phyloP scores from a whole-genome alignment of 2,329 filamentous ascomycete genomes.

The Fusarium nisikadoi region DNA sequence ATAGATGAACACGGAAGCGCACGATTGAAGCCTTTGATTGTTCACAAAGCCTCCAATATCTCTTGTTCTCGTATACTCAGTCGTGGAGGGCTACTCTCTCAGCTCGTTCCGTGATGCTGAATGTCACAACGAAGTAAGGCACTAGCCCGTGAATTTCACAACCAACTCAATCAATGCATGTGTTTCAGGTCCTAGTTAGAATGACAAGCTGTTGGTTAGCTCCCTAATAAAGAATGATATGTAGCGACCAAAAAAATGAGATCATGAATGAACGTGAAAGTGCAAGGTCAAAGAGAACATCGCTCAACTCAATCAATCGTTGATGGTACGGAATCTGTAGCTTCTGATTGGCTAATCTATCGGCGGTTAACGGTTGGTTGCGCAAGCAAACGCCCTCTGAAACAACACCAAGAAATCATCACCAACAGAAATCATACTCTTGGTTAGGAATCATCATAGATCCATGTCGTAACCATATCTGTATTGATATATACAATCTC shows the following conservation, averaged over 20 bases:
- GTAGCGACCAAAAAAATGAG: neutral
- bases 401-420: neutral
- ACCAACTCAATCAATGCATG: neutral
- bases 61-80: neutral
- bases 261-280: neutral
- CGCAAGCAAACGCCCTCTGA: neutral
- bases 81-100: neutral
- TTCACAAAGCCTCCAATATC: accelerated
- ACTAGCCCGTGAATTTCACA: neutral
- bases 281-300: neutral
- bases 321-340: neutral
- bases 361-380: conserved; percentile 15
- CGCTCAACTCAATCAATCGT: neutral
- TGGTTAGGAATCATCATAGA: neutral
- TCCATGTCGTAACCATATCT: conserved; percentile 30
- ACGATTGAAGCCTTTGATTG: neutral
- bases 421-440: neutral
- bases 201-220: neutral
- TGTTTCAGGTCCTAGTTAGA: neutral
- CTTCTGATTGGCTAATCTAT: conserved; percentile 8
- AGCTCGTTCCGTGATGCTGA: neutral
- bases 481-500: conserved; percentile 40
- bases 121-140: neutral
- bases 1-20: neutral
- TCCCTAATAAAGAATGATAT: too few species aligned